Evolutionary conservation across 2,329 filamentous ascomycete genomes (phyloP), one percentile per base, ranked within the genome.

Genomic region (Colletotrichum sublineola): DNA sequence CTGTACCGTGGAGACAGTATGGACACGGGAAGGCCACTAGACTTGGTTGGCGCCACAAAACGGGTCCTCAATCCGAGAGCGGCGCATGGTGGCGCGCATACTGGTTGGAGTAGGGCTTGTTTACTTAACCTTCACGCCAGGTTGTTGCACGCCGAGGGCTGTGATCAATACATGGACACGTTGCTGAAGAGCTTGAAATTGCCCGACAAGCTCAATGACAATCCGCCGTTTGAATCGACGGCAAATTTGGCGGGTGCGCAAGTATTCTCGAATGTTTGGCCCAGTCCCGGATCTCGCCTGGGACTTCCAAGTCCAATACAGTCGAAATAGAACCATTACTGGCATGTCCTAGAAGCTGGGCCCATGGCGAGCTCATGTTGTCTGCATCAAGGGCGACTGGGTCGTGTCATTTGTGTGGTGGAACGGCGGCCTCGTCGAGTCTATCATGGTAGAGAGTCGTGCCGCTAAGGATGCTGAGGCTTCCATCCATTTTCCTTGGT

Each of bases 101-200:
- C 84, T 0, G 84, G 85, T 1, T 87, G 85, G 86, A 84, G 82
- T 38, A 81, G 85, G 15, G 84, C 84, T 8, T 87, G 85, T 85
- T 76, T 83, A 1, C 80, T 85, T 64, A 85, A 83, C 60, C 78
- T 85, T 60, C 85, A 84, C 67, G 84, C 85, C 42, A 81, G 86
- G 5, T 76, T 87, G 4, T 79, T 81, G 9, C 79, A 82, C 18
- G 78, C 76, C 11, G 80, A 80, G 9, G 77, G 81, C 31, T 74
- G 67, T 31, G 56, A 42, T 5, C 57, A 67, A 18, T 71, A 74
- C 20, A 74, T 74, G 73, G 71, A 71, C 31, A 56, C 62, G 9
- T 40, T 74, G 11, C 56, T 74, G 1, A 60, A 52, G n/a, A 53
- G 60, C 38, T 74, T 71, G 15, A 74, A 71, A 12, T 29, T 71